Conservation (phyloP, 495 filamentous ascomycete species). For the Lepidopterella palustris region DNA sequence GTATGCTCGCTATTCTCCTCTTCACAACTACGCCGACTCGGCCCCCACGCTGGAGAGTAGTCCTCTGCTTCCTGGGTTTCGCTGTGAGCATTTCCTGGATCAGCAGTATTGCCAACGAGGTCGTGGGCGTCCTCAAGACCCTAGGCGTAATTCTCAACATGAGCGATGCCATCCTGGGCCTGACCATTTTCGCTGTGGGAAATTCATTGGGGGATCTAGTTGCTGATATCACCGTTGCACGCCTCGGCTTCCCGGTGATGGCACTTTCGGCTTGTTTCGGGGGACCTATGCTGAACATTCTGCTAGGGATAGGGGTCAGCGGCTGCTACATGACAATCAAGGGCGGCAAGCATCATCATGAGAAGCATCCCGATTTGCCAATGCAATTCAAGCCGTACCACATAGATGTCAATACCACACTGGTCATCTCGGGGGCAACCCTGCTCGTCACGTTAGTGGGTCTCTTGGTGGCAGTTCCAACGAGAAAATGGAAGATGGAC, state of each 20-base stretch:
- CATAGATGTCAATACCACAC: constrained; percentile 74
- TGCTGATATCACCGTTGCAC: constrained; percentile 87
- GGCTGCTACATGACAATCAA: constrained; percentile 77
- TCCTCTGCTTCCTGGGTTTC: constrained; percentile 88
- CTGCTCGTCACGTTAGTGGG: constrained; percentile 74
- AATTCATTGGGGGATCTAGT: constrained; percentile 94
- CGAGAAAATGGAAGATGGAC: constrained; percentile 88
- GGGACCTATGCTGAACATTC: constrained; percentile 94
- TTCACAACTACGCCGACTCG: constrained; percentile 50
- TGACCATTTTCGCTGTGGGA: constrained; percentile 95
- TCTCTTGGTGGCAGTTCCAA: constrained; percentile 71
- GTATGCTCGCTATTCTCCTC: constrained; percentile 57
- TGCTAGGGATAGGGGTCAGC: constrained; percentile 84
- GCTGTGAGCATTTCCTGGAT: constrained; percentile 91
- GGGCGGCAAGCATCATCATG: constrained; percentile 47
- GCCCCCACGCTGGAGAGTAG: constrained; percentile 59
- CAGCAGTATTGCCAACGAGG: constrained; percentile 89
- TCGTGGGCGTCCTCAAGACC: constrained; percentile 91
- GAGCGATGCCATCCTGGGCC: constrained; percentile 88
- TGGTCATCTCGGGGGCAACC: constrained; percentile 74
- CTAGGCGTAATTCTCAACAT: constrained; percentile 89
- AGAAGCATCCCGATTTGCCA: constrained; percentile 52
- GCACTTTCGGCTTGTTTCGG: constrained; percentile 93
- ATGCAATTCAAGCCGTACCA: constrained; percentile 50
- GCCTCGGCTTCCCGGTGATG: constrained; percentile 95